A percentile compares a stretch with the other conserved stretches of the same genome.
Conservation (phyloP, 352 stramenopile genomes). For the Pythium scleroteichum region DNA sequence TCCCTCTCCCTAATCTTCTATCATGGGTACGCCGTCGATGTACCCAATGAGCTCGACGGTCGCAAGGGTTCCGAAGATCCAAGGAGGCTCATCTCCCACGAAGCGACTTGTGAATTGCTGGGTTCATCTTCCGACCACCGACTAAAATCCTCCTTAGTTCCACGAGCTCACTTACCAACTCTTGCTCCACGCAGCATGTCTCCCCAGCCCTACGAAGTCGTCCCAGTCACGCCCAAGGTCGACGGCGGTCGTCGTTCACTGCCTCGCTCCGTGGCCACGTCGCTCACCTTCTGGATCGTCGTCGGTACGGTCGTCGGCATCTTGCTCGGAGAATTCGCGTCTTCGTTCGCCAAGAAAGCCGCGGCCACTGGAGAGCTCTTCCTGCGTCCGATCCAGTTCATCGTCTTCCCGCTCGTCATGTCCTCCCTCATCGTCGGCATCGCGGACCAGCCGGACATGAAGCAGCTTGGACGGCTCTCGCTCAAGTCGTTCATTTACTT, state of each 20-base stretch:
- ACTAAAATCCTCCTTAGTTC: no score
- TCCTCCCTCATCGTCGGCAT: constrained; percentile 60
- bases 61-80: no score
- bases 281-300: constrained; percentile 66
- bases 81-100: no score
- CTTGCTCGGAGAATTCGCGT: constrained; percentile 48
- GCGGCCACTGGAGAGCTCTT: constrained; percentile 59
- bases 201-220: constrained; percentile 31
- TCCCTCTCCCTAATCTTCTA: no score
- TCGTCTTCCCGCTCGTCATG: constrained; percentile 50
- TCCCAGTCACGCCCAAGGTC: constrained; percentile 23
- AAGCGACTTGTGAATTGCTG: no score
- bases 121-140: no score
- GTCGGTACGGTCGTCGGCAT: constrained; percentile 48
- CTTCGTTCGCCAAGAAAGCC: constrained; percentile 47
- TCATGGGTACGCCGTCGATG: no score
- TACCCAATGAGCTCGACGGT: no score
- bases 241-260: constrained; percentile 31
- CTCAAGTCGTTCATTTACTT: constrained; percentile 37
- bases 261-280: constrained; percentile 40
- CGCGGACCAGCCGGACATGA: constrained; percentile 58
- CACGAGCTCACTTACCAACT: no score
- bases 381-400: constrained; percentile 39
- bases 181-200: background rate
- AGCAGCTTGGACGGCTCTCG: constrained; percentile 53